These are phyloP conservation scores for Dactylellina leptospora DNA, from an alignment of 2,329 filamentous ascomycete genomes.

Conservation along the genomic window DNA sequence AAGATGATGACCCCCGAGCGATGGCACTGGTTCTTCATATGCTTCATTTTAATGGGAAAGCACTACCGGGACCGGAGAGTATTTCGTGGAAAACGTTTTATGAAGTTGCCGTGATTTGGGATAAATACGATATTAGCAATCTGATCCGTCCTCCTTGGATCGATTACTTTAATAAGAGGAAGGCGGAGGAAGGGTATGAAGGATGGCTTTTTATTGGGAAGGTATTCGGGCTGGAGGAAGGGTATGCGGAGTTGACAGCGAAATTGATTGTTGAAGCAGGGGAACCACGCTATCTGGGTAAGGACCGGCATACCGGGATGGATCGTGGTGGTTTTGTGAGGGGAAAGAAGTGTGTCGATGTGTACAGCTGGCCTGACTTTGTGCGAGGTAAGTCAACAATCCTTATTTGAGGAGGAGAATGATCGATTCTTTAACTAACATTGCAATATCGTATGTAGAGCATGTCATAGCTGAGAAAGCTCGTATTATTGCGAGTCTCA, in stretches of 20 bases:
- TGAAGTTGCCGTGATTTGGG: slow-evolving; percentile 40
- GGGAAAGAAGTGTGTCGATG: slow-evolving; percentile 2
- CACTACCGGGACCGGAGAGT: slow-evolving; percentile 2
- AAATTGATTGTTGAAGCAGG: slow-evolving; percentile 22
- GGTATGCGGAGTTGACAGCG: slow-evolving; percentile 26
- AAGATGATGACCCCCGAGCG: slow-evolving; percentile 31
- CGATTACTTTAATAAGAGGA: slow-evolving; percentile 17
- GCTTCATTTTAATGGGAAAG: slow-evolving; percentile 21
- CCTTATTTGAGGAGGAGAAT: too few species aligned
- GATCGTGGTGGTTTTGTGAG: slow-evolving; percentile 8
- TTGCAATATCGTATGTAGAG: slow-evolving; percentile 11
- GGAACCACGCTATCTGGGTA: not conserved
- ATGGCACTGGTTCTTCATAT: slow-evolving; percentile 23
- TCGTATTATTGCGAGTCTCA: not conserved
- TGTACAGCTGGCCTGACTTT: slow-evolving; percentile 26
- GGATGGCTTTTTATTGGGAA: slow-evolving; percentile 42
- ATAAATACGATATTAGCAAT: slow-evolving; percentile 46
- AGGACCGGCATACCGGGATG: not conserved
- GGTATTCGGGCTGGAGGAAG: slow-evolving; percentile 17
- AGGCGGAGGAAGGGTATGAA: slow-evolving; percentile 21
- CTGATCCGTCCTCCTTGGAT: slow-evolving; percentile 39
- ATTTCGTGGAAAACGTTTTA: slow-evolving; percentile 32
- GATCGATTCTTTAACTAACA: too few species aligned
- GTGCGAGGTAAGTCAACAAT: slow-evolving; percentile 9
- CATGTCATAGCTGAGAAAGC: slow-evolving; percentile 26